A percentile compares a stretch with the other conserved stretches of the same genome.
These are phyloP conservation scores for Volvariella surrecta DNA, from an alignment of 1,284 basidiomycete genomes.

Conservation along the genomic window DNA sequence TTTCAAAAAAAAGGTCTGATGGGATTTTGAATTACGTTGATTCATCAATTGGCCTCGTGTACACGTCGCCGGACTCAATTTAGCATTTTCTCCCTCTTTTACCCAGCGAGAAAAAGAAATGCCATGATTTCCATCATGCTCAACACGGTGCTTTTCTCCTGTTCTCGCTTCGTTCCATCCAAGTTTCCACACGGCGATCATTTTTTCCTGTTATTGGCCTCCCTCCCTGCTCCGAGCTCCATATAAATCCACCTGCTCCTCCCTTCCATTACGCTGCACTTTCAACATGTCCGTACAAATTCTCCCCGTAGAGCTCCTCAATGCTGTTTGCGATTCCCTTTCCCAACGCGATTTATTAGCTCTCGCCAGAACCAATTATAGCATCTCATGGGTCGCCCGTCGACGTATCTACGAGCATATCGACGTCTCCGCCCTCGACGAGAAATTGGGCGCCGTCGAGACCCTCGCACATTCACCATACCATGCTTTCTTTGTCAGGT, in stretches of 20 bases:
- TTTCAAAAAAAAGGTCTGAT: too few relatives aligned
- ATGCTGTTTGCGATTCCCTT: constrained; percentile 33
- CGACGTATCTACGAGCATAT: constrained; percentile 55
- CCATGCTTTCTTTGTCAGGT: constrained; percentile 48
- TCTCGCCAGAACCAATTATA: constrained; percentile 35
- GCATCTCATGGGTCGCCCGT: constrained; percentile 39
- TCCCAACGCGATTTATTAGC: constrained; percentile 29
- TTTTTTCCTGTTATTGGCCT: constrained; percentile 18
- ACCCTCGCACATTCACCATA: constrained; percentile 44
- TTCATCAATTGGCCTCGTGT: constrained; percentile 11
- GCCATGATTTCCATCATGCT: constrained; percentile 12
- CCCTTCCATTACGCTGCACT: constrained; percentile 8
- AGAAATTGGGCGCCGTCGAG: constrained; percentile 38
- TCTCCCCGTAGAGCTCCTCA: constrained; percentile 48
- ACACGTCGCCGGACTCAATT: constrained; percentile 11
- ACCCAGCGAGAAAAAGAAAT: constrained; percentile 12
- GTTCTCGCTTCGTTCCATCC: constrained; percentile 8
- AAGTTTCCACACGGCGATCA: constrained; percentile 22
- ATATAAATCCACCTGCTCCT: constrained; percentile 8
- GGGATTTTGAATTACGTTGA: too few relatives aligned
- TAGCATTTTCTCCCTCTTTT: constrained; percentile 12
- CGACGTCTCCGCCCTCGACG: constrained; percentile 31
- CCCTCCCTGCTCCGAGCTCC: constrained; percentile 15
- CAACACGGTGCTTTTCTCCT: constrained; percentile 12
- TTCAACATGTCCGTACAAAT: constrained; percentile 24